Conservation (phyloP, 305 asterid genomes). For the Fraxinus nigra region DNA sequence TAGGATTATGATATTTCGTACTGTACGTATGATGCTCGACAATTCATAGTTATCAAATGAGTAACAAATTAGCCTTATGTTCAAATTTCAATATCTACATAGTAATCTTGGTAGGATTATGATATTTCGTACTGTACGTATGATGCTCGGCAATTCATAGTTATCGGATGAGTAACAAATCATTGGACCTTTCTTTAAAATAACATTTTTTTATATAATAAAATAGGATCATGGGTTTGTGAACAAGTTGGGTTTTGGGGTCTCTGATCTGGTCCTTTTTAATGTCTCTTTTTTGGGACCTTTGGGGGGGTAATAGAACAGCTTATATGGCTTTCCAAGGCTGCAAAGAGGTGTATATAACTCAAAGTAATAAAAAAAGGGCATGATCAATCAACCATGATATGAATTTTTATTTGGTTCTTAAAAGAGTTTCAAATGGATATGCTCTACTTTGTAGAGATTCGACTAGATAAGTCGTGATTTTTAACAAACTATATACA, state of each 20-base stretch:
- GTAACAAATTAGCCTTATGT: no score
- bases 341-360: background rate
- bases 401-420: no score
- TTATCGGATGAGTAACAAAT: background rate
- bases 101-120: background rate
- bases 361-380: background rate
- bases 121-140: background rate
- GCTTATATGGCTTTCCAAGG: background rate
- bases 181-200: background rate
- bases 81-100: no score
- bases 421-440: no score
- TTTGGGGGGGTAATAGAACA: background rate
- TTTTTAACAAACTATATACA: no score
- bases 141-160: background rate
- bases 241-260: background rate
- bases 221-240: background rate
- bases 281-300: background rate
- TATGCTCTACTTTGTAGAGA: no score
- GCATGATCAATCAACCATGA: background rate
- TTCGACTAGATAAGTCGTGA: no score
- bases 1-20: background rate
- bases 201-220: background rate
- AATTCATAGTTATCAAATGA: background rate
- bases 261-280: background rate
- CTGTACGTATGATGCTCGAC: background rate